Base-by-base conservation (phyloP, 2,329 filamentous ascomycete genomes). In the Penicillium sp. region DNA sequence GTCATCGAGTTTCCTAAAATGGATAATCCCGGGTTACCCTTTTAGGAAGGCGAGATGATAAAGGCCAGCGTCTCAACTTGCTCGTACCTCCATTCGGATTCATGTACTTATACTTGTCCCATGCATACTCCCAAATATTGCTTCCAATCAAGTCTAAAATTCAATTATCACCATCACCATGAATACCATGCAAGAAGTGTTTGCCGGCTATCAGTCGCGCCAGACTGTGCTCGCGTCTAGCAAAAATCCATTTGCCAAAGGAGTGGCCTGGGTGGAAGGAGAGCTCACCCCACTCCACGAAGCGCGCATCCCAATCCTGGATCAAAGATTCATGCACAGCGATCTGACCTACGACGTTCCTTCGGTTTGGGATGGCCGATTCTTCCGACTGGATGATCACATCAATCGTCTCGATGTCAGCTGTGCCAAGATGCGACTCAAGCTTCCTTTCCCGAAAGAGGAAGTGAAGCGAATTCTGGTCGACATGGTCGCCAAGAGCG, bases 321-420 rank as follows among this genome's bases (percentile, higher is more conserved):
- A 83, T 57, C 75, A 83, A 65, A 80, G 80, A 16, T 83, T 83
- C 63, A 63, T 82, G 60, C 79, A 79, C 62, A 76, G 79, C 64
- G 80, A 82, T 43, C 61, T 82, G 1, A 82, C 80, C 1, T 82
- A 82, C 62, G 80, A 82, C 46, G 80, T 82, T 0, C 78, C 79
- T 0, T 65, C 79, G 0, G 77, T 81, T 24, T 82, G 80, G 80
- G 77, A 81, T 45, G 78, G 79, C 0, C 77, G 76, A 1, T 79
- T 79, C 61, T 82, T 82, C 67, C 79, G 80, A 0, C 75, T 82
- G 0, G 77, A 81, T 42, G 78, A 82, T 51, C 80, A 82, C 56
- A 59, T 82, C 1, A 61, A 64, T 18, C 75, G 80, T 5, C 66
- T 82, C 0, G 71, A 77, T n/a, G 59, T 59, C 0, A 78, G 73